Conservation (phyloP, 2,329 filamentous ascomycete genomes). For the Ramichloridium luteum region DNA sequence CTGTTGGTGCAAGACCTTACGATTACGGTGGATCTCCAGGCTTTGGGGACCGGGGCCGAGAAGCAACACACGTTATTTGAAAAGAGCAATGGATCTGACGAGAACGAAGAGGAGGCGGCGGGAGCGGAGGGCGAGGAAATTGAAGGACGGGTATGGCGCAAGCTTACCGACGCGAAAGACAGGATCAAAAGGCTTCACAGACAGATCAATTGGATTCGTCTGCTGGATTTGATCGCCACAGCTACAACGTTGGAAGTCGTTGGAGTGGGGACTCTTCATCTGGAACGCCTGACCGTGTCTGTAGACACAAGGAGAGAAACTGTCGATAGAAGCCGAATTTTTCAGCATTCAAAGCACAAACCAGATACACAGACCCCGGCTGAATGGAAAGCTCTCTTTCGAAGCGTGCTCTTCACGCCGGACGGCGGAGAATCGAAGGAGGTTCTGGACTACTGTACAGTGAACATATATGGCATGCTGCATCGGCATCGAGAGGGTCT, state of each 20-base stretch:
- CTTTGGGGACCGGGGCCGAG: slow-evolving; percentile 34
- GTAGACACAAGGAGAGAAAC: slow-evolving; percentile 88
- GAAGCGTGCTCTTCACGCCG: slow-evolving; percentile 79
- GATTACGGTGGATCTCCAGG: slow-evolving; percentile 66
- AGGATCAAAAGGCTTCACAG: slow-evolving; percentile 74
- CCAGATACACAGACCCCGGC: slow-evolving; percentile 58
- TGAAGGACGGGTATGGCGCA: slow-evolving; percentile 63
- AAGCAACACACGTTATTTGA: slow-evolving; percentile 8
- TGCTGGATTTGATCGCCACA: slow-evolving; percentile 78
- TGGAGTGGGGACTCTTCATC: slow-evolving; percentile 71
- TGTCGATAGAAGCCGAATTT: slow-evolving; percentile 79
- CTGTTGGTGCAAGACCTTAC: slow-evolving; percentile 76
- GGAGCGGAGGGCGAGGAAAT: slow-evolving; percentile 24
- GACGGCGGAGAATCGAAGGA: slow-evolving; percentile 77
- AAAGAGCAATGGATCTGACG: slow-evolving; percentile 8
- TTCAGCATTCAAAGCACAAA: slow-evolving; percentile 62
- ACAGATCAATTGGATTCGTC: slow-evolving; percentile 74
- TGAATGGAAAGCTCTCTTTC: slow-evolving; percentile 82
- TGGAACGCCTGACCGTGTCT: slow-evolving; percentile 72
- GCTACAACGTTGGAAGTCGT: slow-evolving; percentile 66
- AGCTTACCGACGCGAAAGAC: slow-evolving; percentile 68
- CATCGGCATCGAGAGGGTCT: slow-evolving; percentile 77
- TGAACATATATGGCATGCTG: slow-evolving; percentile 85
- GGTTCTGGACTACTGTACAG: slow-evolving; percentile 70
- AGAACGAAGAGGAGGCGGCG: slow-evolving; percentile 8